Conservation (phyloP, 148 eudicot genomes). For the Silene conica region DNA sequence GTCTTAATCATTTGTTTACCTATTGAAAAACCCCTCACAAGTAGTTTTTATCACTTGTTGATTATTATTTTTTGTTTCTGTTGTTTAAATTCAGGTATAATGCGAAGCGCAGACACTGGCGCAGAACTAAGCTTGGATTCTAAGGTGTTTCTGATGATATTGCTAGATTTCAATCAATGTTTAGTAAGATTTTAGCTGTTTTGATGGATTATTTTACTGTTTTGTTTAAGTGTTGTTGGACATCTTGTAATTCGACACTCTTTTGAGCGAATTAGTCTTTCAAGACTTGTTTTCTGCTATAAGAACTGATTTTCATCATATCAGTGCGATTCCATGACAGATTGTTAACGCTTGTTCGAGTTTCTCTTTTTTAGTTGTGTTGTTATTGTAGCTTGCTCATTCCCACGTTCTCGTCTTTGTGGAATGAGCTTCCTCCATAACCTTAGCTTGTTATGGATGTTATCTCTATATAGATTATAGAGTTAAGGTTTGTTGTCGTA, state of each 20-base stretch:
- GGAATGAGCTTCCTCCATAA: too few species aligned
- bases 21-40: too few species aligned
- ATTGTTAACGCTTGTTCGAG: too few species aligned
- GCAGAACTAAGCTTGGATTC: constrained; percentile 36
- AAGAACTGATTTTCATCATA: background rate
- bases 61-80: too few species aligned
- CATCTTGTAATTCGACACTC: constrained; percentile 1
- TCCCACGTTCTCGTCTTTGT: too few species aligned
- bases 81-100: constrained; percentile 24
- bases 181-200: background rate
- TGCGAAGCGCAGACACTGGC: constrained; percentile 39
- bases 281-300: background rate
- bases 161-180: background rate
- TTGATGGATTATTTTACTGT: background rate
- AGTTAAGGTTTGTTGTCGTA: too few species aligned
- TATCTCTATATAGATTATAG: too few species aligned
- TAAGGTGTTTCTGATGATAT: constrained; percentile 13
- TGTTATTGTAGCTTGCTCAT: too few species aligned
- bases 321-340: background rate
- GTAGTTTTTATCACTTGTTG: too few species aligned
- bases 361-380: too few species aligned
- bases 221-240: background rate
- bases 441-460: too few species aligned
- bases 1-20: background rate
- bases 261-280: background rate